These are phyloP conservation scores for Pythium angustatum DNA, from an alignment of 352 stramenopile genomes.

Conservation along the genomic window DNA sequence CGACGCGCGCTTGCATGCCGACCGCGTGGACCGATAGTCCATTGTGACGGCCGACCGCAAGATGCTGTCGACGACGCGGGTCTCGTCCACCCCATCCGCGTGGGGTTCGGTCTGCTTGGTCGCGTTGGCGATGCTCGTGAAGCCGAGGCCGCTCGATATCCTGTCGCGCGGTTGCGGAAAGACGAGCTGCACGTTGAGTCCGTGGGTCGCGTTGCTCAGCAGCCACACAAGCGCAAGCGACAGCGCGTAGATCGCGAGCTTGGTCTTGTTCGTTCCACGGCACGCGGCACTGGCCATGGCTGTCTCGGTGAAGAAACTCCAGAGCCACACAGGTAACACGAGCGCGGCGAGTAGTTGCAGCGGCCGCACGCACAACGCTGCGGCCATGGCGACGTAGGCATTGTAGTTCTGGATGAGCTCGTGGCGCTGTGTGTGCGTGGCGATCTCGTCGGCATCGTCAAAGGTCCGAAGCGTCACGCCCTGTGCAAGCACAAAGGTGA, in stretches of 20 bases:
- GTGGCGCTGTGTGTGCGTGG: neutral
- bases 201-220: conserved; percentile 66
- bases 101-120: neutral
- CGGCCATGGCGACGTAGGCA: conserved; percentile 41
- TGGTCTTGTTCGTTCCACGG: conserved; percentile 20
- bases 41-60: conserved; percentile 38
- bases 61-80: conserved; percentile 13
- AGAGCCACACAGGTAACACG: conserved; percentile 50
- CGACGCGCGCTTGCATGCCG: conserved; percentile 42
- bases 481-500: conserved; percentile 8
- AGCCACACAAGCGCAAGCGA: conserved; percentile 49
- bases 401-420: conserved; percentile 31
- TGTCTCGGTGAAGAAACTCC: conserved; percentile 54
- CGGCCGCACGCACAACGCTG: conserved; percentile 43
- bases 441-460: neutral
- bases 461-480: conserved; percentile 23
- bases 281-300: conserved; percentile 44
- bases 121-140: conserved; percentile 1
- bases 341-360: conserved; percentile 47
- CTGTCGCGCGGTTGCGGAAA: neutral
- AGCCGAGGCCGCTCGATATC: neutral
- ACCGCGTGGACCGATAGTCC: conserved; percentile 16
- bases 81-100: neutral
- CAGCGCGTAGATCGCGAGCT: conserved; percentile 27
- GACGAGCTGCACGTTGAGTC: conserved; percentile 49